phyloP scores from a whole-genome alignment of 352 stramenopile genomes.

The Phytophthora multivora region DNA sequence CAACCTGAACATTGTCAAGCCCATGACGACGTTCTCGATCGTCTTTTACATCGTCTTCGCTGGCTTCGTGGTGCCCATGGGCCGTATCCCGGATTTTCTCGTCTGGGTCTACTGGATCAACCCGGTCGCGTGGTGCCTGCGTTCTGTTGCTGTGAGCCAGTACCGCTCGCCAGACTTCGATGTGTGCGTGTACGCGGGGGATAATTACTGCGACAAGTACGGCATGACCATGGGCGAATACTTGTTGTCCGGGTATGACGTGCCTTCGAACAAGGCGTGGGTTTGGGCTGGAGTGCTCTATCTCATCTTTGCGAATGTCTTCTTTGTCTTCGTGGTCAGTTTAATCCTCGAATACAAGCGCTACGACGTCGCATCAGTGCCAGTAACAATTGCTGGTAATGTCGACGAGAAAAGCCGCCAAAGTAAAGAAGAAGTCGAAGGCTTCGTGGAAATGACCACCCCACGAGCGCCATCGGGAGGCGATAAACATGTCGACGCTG shows the following conservation, averaged over 20 bases:
- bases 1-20: constrained; percentile 34
- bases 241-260: constrained; percentile 28
- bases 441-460: constrained; percentile 2
- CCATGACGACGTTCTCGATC: constrained; percentile 39
- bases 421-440: neutral
- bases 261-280: constrained; percentile 35
- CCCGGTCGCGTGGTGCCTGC: constrained; percentile 47
- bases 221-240: constrained; percentile 38
- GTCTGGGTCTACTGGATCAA: constrained; percentile 69
- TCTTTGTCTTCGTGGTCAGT: constrained; percentile 21
- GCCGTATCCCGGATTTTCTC: constrained; percentile 32
- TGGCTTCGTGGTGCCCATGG: constrained; percentile 27
- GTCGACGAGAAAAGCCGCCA: neutral
- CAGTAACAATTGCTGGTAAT: neutral
- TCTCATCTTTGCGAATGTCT: constrained; percentile 21
- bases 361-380: neutral
- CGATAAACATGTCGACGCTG: neutral
- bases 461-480: neutral
- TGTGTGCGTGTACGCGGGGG: constrained; percentile 27
- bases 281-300: constrained; percentile 21
- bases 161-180: constrained; percentile 35
- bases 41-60: constrained; percentile 25
- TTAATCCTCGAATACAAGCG: neutral
- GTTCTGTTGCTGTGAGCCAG: constrained; percentile 37
- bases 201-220: constrained; percentile 31